phyloP scores from a whole-genome alignment of 2,329 filamentous ascomycete species.

The Lojkania enalia region DNA sequence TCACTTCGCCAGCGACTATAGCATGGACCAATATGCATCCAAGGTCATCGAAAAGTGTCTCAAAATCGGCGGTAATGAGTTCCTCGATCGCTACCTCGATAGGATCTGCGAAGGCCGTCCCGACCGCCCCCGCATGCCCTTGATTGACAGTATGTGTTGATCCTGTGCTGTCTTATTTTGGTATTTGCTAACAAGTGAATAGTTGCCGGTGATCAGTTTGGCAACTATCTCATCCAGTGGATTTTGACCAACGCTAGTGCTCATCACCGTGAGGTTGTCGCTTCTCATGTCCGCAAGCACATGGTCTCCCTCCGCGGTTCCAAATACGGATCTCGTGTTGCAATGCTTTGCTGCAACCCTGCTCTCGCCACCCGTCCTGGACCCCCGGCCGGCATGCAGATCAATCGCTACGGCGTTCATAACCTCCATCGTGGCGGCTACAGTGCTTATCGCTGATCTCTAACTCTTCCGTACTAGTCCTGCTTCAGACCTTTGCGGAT shows the following conservation, averaged over 20 bases:
- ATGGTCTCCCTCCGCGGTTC: slow-evolving; percentile 98
- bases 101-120: slow-evolving; percentile 89
- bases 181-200: slow-evolving; percentile 15
- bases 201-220: slow-evolving; percentile 96
- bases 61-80: slow-evolving; percentile 91
- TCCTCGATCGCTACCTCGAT: slow-evolving; percentile 88
- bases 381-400: slow-evolving; percentile 67
- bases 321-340: slow-evolving; percentile 97
- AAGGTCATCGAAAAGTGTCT: slow-evolving; percentile 99
- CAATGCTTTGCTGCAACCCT: slow-evolving; percentile 98
- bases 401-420: slow-evolving; percentile 40
- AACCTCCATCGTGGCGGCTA: slow-evolving; percentile 30
- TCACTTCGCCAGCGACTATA: slow-evolving; percentile 90
- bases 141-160: slow-evolving; percentile 76
- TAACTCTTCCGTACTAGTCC: slow-evolving; percentile 27
- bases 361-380: slow-evolving; percentile 86
- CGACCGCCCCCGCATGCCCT: slow-evolving; percentile 90
- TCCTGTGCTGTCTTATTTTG: not conserved
- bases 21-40: slow-evolving; percentile 98
- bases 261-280: slow-evolving; percentile 91
- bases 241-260: slow-evolving; percentile 85
- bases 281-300: slow-evolving; percentile 92
- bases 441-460: slow-evolving; percentile 32
- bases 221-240: slow-evolving; percentile 97
- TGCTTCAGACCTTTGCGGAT: slow-evolving; percentile 35